Evolutionary conservation across 208 protist species (phyloP).

Genomic region (Tritrichomonas musculus): DNA sequence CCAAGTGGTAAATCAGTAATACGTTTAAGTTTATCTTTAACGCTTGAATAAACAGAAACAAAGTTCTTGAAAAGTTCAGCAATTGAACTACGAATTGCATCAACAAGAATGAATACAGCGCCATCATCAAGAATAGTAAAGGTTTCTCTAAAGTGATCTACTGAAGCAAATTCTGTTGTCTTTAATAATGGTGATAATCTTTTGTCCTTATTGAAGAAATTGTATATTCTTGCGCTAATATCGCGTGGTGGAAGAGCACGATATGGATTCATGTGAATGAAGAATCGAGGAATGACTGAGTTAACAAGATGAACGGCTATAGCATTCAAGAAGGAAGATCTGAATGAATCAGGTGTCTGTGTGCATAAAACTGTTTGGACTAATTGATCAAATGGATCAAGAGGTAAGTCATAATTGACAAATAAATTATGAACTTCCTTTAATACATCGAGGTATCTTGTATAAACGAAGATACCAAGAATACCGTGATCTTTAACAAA

Average conservation of each 20-base stretch:
- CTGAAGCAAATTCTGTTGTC: neutral
- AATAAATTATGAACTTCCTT: neutral
- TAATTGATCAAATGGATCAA: neutral
- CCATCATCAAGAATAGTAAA: neutral
- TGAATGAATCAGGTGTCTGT: neutral
- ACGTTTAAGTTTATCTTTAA: neutral
- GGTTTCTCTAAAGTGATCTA: constrained; percentile 14
- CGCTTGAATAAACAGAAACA: neutral
- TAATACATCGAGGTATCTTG: neutral
- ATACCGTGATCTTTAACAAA: neutral
- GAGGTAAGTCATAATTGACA: neutral
- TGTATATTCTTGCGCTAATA: neutral
- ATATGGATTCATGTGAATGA: neutral
- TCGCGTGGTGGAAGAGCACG: neutral
- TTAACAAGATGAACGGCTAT: neutral
- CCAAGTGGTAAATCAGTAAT: neutral
- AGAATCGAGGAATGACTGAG: neutral
- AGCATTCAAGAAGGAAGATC: neutral
- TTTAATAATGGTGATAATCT: neutral
- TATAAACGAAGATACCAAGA: neutral
- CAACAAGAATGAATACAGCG: neutral
- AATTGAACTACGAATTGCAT: neutral
- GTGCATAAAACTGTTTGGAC: too few relatives aligned
- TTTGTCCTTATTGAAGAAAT: neutral
- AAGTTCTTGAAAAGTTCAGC: neutral